Percentiles rank a stretch among this genome's conserved stretches.
These are phyloP conservation scores for Colletotrichum simmondsii DNA, from an alignment of 2,329 filamentous ascomycete genomes.

Conservation along the genomic window DNA sequence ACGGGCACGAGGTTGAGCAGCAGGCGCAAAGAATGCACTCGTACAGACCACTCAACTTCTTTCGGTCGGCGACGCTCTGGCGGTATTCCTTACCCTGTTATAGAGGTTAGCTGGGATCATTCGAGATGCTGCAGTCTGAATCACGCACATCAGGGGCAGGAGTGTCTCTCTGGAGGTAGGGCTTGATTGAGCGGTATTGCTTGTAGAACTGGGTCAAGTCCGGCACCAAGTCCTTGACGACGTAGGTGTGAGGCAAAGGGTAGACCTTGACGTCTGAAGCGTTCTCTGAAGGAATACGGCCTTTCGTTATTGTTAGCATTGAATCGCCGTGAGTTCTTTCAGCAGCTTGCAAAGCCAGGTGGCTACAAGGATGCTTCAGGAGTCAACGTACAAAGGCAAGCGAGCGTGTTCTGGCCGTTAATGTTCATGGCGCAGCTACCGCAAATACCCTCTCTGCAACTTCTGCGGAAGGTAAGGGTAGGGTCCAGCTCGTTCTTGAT, in stretches of 20 bases:
- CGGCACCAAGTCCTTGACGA: constrained; percentile 98
- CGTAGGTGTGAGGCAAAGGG: constrained; percentile 97
- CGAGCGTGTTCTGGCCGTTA: constrained; percentile 96
- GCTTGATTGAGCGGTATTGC: constrained; percentile 99
- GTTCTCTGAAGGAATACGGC: constrained; percentile 90
- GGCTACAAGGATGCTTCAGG: background rate
- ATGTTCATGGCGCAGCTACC: constrained; percentile 99
- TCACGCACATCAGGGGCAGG: constrained; percentile 81
- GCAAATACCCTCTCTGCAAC: constrained; percentile 98
- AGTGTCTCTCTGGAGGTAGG: constrained; percentile 93
- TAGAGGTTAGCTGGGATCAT: constrained; percentile 2
- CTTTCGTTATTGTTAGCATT: constrained; percentile 59
- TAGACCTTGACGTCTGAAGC: constrained; percentile 91
- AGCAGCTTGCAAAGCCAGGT: background rate
- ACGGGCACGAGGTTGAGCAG: constrained; percentile 99
- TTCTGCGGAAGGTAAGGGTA: constrained; percentile 93
- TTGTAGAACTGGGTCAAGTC: constrained; percentile 99
- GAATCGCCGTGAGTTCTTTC: background rate
- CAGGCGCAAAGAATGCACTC: constrained; percentile 99
- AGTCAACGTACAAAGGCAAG: constrained; percentile 86
- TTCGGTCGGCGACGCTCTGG: constrained; percentile 90
- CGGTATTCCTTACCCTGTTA: constrained; percentile 88
- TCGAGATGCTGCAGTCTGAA: background rate
- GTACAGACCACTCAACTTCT: constrained; percentile 97
- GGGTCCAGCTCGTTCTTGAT: constrained; percentile 99